Evolutionary conservation across 1,284 basidiomycete species (phyloP).

Genomic region (Earliella scabrosa): DNA sequence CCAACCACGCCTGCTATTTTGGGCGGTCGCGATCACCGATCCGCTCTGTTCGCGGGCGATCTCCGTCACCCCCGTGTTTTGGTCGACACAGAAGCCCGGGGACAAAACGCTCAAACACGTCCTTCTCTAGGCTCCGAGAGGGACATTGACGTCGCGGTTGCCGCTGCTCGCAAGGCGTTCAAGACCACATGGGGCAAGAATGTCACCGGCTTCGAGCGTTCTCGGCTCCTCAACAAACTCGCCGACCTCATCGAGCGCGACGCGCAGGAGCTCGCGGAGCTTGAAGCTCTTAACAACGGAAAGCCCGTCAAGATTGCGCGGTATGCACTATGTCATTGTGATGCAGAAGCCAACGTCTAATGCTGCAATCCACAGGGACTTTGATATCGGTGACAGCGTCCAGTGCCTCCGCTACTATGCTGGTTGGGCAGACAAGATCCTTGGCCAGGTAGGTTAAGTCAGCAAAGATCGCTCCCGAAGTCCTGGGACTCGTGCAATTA

Average conservation of each 20-base stretch:
- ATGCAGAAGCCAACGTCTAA: too few species aligned
- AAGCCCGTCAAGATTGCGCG: conserved; percentile 82
- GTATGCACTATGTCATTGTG: conserved; percentile 40
- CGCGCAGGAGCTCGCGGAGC: conserved; percentile 73
- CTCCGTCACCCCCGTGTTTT: background rate
- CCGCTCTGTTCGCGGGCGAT: too few species aligned
- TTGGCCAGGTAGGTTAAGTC: conserved; percentile 46
- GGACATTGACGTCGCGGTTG: conserved; percentile 85
- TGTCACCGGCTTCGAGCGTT: conserved; percentile 81
- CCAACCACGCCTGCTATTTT: too few species aligned
- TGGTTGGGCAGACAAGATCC: conserved; percentile 63
- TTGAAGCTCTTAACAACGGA: conserved; percentile 84
- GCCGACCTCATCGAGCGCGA: conserved; percentile 94
- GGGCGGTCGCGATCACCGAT: background rate
- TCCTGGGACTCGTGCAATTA: background rate
- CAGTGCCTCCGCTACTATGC: conserved; percentile 86
- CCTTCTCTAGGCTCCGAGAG: conserved; percentile 59
- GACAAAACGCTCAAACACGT: background rate
- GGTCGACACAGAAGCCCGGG: background rate
- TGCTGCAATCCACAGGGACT: conserved; percentile 65
- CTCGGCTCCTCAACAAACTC: conserved; percentile 80
- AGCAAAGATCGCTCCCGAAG: background rate
- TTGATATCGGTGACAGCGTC: conserved; percentile 84
- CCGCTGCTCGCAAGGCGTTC: conserved; percentile 85
- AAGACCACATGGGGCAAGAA: conserved; percentile 91